A percentile compares a stretch with the other conserved stretches of the same genome.
Conservation (phyloP, 164 flowering plant species). For the Piper betle region DNA sequence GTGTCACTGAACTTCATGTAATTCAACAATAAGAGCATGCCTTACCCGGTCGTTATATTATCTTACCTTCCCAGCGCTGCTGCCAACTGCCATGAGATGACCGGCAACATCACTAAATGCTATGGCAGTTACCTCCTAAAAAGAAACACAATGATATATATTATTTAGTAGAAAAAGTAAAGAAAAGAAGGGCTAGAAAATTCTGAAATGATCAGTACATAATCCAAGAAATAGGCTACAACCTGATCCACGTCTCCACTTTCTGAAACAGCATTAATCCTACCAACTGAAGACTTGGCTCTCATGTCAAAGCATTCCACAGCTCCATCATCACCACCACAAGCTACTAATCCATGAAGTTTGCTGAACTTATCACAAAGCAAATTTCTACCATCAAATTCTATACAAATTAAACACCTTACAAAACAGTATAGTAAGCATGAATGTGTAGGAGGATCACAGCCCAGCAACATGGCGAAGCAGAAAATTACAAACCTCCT, state of each 20-base stretch:
- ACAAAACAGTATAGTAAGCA: not conserved
- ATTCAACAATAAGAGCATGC: not conserved
- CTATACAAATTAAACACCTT: not conserved
- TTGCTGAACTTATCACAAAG: slow-evolving; percentile 28
- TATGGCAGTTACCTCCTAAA: slow-evolving; percentile 80
- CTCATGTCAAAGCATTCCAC: slow-evolving; percentile 95
- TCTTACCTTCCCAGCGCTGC: slow-evolving; percentile 76
- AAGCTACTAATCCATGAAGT: slow-evolving; percentile 81
- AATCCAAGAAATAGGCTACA: not conserved
- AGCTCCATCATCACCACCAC: slow-evolving; percentile 97
- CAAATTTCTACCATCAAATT: not conserved
- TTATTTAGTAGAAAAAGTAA: not conserved
- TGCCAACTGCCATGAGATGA: slow-evolving; percentile 41
- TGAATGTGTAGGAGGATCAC: not conserved
- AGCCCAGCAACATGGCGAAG: not conserved
- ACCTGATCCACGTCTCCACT: slow-evolving; percentile 73
- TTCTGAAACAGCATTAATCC: slow-evolving; percentile 57
- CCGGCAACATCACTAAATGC: slow-evolving; percentile 22
- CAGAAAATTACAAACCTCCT: slow-evolving; percentile 37
- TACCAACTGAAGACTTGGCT: slow-evolving; percentile 64
- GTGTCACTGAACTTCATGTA: no score
- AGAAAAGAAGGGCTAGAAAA: not conserved
- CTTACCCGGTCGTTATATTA: not conserved
- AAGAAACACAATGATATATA: not conserved
- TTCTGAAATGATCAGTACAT: not conserved